These are phyloP conservation scores for Dillenia turbinata DNA, from an alignment of 164 flowering plant genomes.

Conservation along the genomic window DNA sequence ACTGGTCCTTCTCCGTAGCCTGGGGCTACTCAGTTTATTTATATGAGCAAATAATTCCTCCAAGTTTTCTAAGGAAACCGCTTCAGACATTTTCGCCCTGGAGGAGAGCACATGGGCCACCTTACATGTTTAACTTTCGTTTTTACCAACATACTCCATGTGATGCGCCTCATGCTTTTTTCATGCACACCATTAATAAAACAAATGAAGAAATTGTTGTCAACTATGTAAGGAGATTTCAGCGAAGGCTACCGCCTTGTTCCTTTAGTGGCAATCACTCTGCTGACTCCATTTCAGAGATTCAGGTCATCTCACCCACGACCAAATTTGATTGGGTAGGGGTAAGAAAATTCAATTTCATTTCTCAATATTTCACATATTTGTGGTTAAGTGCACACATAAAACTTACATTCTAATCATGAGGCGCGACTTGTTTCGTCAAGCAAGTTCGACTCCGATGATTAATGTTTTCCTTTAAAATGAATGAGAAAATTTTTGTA, in stretches of 20 bases:
- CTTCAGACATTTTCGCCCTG: slow-evolving; percentile 57
- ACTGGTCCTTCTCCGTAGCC: slow-evolving; percentile 68
- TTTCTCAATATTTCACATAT: neutral
- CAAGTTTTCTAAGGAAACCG: slow-evolving; percentile 39
- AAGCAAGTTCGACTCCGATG: no score
- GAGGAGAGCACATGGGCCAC: slow-evolving; percentile 15
- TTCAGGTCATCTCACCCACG: slow-evolving; percentile 38
- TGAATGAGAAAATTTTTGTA: neutral
- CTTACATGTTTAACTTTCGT: slow-evolving; percentile 54
- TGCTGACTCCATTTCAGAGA: slow-evolving; percentile 30
- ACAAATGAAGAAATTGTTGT: slow-evolving; percentile 14
- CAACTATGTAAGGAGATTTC: slow-evolving; percentile 24
- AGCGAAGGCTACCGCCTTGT: slow-evolving; percentile 34
- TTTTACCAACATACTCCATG: slow-evolving; percentile 35
- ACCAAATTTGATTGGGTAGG: slow-evolving; percentile 16
- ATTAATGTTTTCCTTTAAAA: no score
- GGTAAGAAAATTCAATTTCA: neutral
- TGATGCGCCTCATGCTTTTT: slow-evolving; percentile 54
- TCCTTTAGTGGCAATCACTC: slow-evolving; percentile 36
- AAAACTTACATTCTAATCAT: no score
- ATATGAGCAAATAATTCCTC: slow-evolving; percentile 43
- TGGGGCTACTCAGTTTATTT: slow-evolving; percentile 73
- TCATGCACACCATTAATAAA: slow-evolving; percentile 32
- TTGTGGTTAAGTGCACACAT: neutral
- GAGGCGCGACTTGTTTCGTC: no score